These are phyloP conservation scores for Penicillium coprophilum DNA, from an alignment of 495 filamentous ascomycete species.

Conservation along the genomic window DNA sequence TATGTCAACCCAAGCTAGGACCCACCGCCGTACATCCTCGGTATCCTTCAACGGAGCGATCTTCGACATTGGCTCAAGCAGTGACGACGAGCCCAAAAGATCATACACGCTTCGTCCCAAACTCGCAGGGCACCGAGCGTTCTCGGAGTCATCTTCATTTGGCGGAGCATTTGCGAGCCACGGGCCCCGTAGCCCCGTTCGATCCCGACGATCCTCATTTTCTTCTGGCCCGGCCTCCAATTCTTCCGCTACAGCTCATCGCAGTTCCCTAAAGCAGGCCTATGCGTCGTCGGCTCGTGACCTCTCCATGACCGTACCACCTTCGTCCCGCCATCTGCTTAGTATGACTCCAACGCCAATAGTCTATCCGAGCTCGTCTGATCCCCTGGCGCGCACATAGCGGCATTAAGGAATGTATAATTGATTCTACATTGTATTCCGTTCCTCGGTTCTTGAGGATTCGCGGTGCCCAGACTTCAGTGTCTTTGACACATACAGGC, in stretches of 20 bases:
- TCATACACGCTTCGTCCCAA: slow-evolving; percentile 10
- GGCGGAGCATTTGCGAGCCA: slow-evolving; percentile 7
- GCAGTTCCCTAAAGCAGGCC: slow-evolving; percentile 21
- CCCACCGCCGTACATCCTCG: slow-evolving; percentile 24
- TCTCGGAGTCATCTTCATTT: slow-evolving; percentile 22
- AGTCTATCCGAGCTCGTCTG: slow-evolving; percentile 22
- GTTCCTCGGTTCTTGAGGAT: background rate
- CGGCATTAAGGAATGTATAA: slow-evolving; percentile 10
- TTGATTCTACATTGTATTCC: background rate
- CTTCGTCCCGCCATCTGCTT: slow-evolving; percentile 30
- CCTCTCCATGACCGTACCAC: slow-evolving; percentile 30
- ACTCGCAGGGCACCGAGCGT: slow-evolving; percentile 7
- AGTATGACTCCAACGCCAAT: slow-evolving; percentile 35
- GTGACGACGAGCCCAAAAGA: slow-evolving; percentile 23
- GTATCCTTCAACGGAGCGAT: slow-evolving; percentile 13
- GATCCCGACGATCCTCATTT: slow-evolving; percentile 25
- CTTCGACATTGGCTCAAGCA: slow-evolving; percentile 26
- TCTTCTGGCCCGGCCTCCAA: slow-evolving; percentile 18
- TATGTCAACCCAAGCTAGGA: slow-evolving; percentile 14
- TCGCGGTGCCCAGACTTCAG: background rate
- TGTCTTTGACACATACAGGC: background rate
- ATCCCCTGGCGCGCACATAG: slow-evolving; percentile 18
- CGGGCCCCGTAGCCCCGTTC: slow-evolving; percentile 16
- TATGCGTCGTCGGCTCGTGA: slow-evolving; percentile 20
- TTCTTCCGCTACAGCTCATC: slow-evolving; percentile 11